phyloP scores from a whole-genome alignment of 2,329 filamentous ascomycete species.

The Alternaria infectoria region DNA sequence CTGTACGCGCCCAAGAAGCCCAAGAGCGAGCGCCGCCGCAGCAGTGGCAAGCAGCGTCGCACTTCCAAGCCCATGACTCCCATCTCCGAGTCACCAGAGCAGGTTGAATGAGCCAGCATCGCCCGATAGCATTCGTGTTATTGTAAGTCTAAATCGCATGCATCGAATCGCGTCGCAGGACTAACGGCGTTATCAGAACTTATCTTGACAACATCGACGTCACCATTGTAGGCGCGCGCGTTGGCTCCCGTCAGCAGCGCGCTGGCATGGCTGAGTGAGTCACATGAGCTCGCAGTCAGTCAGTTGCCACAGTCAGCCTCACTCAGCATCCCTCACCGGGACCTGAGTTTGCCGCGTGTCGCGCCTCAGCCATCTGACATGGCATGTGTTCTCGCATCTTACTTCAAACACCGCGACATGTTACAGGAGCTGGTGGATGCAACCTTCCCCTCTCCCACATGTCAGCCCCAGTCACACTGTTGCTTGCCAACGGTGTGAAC shows the following conservation, averaged over 20 bases:
- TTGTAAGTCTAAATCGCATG: constrained; percentile 8
- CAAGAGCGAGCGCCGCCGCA: constrained; percentile 49
- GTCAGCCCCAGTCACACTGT: background rate
- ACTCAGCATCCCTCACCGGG: background rate
- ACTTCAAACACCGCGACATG: background rate
- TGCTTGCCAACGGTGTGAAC: background rate
- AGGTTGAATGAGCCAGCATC: constrained; percentile 42
- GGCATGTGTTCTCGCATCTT: background rate
- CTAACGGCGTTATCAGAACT: constrained; percentile 11
- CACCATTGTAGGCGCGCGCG: constrained; percentile 18
- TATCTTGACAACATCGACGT: constrained; percentile 14
- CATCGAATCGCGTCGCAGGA: constrained; percentile 1
- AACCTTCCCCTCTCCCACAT: background rate
- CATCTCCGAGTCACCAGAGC: constrained; percentile 50
- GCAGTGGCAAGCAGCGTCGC: constrained; percentile 49
- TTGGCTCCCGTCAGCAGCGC: constrained; percentile 1
- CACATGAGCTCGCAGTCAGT: constrained; percentile 12
- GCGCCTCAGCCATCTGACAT: background rate
- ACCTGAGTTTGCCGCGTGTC: constrained; percentile 1
- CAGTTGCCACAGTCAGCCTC: background rate
- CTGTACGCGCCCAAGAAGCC: constrained; percentile 50
- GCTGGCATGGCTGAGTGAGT: constrained; percentile 10
- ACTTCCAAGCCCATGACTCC: constrained; percentile 52
- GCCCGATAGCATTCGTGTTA: background rate
- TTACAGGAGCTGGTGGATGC: background rate